Base-by-base conservation (phyloP, 1,284 basidiomycete genomes). In the Sporisorium graminicola region DNA sequence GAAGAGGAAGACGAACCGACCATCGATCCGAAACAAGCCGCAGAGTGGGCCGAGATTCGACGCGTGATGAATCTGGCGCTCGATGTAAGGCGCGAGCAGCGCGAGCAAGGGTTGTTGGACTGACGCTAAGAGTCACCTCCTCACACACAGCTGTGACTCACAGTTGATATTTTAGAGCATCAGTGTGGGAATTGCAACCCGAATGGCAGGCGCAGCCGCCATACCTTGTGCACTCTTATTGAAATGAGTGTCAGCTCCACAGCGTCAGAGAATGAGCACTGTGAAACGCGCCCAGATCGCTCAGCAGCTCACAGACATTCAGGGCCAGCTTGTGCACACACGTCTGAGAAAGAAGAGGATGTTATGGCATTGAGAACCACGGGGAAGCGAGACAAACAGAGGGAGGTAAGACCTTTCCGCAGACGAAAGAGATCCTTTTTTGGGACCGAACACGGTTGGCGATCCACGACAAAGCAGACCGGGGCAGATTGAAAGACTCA, bases 11-110 rank as follows among this genome's bases (percentile, higher is more conserved):
- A 56, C 5, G 54, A 47, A 24, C 52, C 60, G 13, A 16, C 40
- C 9, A 3, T 62, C 5, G 64, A 74, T 12, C 35, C 65, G 2
- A 14, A 54, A 8, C 5, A n/a, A 3, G 51, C 51, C 3, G 52
- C 35, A 5, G 58, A 73, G 43, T 20, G 60, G 8, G 44, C 40
- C n/a, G 44, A 68, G 14, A 27, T 62, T 2, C 35, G 44, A 5
- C 33, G 65, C 3, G 35, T 71, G 13, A 71, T 76, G 65, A 35
- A 76, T 24, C 10, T 57, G 0, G 74, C 74, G 1, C 46, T 76
- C 29, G 47, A 65, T 24, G 68, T 72, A 18, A 33, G 74, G 14
- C 22, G 52, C 26, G 50, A 76, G 18, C 74, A 76, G 40, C 59
- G 68, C 20, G 27, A 65, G 33, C 46, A 55, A 9, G 74, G 74